A percentile compares a stretch with the other conserved stretches of the same genome.
These are phyloP conservation scores for Pseudonectria buxi DNA, from an alignment of 2,329 filamentous ascomycete species.

Conservation along the genomic window DNA sequence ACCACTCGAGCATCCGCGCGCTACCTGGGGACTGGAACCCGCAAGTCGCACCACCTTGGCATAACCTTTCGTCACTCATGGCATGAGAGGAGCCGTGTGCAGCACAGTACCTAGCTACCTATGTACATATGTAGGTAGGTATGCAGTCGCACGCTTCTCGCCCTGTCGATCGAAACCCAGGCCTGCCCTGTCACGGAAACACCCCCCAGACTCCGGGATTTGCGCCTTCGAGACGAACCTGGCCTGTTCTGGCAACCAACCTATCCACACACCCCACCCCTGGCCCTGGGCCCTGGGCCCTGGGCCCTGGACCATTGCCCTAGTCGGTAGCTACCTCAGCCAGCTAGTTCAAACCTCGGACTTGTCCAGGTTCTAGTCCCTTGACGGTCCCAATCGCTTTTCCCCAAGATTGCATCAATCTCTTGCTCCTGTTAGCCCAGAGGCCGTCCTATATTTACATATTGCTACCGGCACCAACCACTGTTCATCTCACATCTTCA, in stretches of 20 bases:
- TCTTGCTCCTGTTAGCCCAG: constrained; percentile 11
- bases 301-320: constrained; percentile 20
- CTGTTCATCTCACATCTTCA: constrained; percentile 11
- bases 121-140: too few species aligned
- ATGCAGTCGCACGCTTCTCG: constrained; percentile 14
- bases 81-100: too few species aligned
- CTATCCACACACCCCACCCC: too few species aligned
- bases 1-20: constrained; percentile 2
- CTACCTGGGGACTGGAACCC: constrained; percentile 9
- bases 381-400: constrained; percentile 19
- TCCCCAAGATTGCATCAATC: constrained; percentile 27
- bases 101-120: too few species aligned
- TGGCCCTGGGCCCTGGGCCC: too few species aligned
- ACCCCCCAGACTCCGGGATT: constrained; percentile 24
- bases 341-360: constrained; percentile 17
- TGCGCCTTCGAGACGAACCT: constrained; percentile 19
- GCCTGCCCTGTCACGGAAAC: constrained; percentile 12
- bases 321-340: constrained; percentile 7
- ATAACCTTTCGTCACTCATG: constrained; percentile 17
- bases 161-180: constrained; percentile 18
- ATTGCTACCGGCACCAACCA: constrained; percentile 1
- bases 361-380: constrained; percentile 17
- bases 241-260: constrained; percentile 14
- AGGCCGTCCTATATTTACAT: constrained; percentile 19
- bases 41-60: constrained; percentile 21